Evolutionary conservation across 257 asterid species (phyloP).

Genomic region (Capsicum pubescens): DNA sequence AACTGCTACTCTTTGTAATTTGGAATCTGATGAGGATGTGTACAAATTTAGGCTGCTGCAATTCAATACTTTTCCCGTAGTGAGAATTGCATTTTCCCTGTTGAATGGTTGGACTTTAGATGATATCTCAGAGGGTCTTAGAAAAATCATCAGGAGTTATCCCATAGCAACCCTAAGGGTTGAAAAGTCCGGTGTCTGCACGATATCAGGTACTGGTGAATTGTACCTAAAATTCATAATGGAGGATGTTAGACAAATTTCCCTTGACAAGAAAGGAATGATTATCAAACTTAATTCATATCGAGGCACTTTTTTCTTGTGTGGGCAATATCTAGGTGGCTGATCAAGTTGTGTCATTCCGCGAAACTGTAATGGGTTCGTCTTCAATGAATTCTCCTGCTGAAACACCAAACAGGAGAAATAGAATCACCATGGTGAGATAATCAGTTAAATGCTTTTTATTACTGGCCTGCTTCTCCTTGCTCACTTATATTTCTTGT

Average conservation of each 20-base stretch:
- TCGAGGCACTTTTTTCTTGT: not conserved
- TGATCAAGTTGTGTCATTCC: conserved; percentile 92
- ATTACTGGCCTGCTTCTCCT: not conserved
- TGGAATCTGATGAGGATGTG: conserved; percentile 59
- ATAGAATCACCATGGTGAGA: conserved; percentile 88
- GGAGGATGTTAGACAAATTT: conserved; percentile 80
- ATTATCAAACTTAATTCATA: not conserved
- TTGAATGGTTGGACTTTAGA: too few relatives aligned
- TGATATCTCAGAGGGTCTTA: conserved; percentile 78
- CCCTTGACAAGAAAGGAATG: not conserved
- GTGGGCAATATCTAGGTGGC: conserved; percentile 61
- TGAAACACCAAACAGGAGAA: conserved; percentile 93
- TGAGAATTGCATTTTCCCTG: conserved; percentile 80
- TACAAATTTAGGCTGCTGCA: conserved; percentile 89
- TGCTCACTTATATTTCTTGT: not conserved
- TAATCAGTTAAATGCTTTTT: not conserved
- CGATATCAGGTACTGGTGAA: conserved; percentile 94
- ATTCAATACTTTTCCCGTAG: conserved; percentile 94
- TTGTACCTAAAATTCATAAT: conserved; percentile 86
- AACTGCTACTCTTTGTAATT: conserved; percentile 65
- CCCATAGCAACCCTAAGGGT: conserved; percentile 94
- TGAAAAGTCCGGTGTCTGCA: conserved; percentile 96
- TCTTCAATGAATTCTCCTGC: conserved; percentile 64
- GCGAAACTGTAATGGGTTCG: conserved; percentile 86
- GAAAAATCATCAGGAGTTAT: conserved; percentile 95